phyloP scores from a whole-genome alignment of 257 asterid genomes.

The Handroanthus guayacan region DNA sequence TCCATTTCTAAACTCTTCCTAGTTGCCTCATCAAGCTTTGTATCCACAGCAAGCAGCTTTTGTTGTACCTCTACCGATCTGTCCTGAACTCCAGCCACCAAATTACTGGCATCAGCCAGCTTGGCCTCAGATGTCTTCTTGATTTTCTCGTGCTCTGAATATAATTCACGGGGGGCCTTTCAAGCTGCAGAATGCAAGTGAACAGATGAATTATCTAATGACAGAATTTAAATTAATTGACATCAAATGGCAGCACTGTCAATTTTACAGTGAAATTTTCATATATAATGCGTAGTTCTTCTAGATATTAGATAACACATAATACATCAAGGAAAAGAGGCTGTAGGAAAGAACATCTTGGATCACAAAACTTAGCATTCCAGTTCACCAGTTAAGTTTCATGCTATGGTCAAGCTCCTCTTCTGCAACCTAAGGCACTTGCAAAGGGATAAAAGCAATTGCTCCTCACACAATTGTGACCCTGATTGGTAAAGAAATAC shows the following conservation, averaged over 20 bases:
- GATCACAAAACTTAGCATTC: not conserved
- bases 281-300: not conserved
- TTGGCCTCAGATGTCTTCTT: constrained; percentile 62
- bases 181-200: constrained; percentile 61
- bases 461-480: not conserved
- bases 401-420: not conserved
- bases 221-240: not conserved
- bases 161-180: constrained; percentile 62
- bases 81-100: constrained; percentile 65
- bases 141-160: constrained; percentile 58
- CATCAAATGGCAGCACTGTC: not conserved
- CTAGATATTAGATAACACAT: not conserved
- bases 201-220: constrained; percentile 5
- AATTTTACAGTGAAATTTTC: not conserved
- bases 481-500: not conserved
- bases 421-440: not conserved
- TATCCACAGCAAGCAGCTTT: constrained; percentile 76
- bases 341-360: not conserved
- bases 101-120: constrained; percentile 71
- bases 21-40: constrained; percentile 83
- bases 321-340: not conserved
- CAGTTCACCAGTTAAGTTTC: not conserved
- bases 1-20: constrained; percentile 77
- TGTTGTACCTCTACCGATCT: constrained; percentile 73
- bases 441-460: not conserved